Percentiles rank a stretch among this genome's conserved stretches.
Conservation (phyloP, 2,329 filamentous ascomycete species). For the Neonectria magnoliae region DNA sequence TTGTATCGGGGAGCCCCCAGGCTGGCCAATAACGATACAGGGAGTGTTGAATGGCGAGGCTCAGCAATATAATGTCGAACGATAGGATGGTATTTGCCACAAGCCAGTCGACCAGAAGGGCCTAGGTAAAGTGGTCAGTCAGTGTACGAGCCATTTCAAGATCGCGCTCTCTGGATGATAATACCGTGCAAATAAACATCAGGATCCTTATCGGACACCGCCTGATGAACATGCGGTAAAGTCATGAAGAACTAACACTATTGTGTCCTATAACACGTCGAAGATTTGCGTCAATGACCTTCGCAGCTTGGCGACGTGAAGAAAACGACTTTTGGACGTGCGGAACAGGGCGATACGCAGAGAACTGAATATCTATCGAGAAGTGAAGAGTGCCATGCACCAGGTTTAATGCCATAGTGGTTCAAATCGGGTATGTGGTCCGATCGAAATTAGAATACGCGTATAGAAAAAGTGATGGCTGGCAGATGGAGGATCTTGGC, state of each 20-base stretch:
- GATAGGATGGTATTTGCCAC: slow-evolving; percentile 69
- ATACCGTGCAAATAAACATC: slow-evolving; percentile 64
- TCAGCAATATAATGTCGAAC: slow-evolving; percentile 67
- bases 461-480: slow-evolving; percentile 53
- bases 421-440: slow-evolving; percentile 49
- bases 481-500: slow-evolving; percentile 53
- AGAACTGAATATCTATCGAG: slow-evolving; percentile 72
- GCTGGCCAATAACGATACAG: slow-evolving; percentile 66
- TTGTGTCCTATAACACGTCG: neutral
- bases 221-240: slow-evolving; percentile 43
- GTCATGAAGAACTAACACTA: slow-evolving; percentile 21
- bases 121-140: slow-evolving; percentile 48
- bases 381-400: slow-evolving; percentile 60
- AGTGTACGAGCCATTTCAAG: neutral
- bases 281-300: slow-evolving; percentile 37
- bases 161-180: slow-evolving; percentile 56
- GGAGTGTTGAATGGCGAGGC: slow-evolving; percentile 38
- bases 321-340: slow-evolving; percentile 68
- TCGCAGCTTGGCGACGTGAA: slow-evolving; percentile 65
- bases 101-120: slow-evolving; percentile 65
- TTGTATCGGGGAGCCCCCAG: slow-evolving; percentile 69
- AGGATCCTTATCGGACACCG: slow-evolving; percentile 58
- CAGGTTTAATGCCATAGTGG: slow-evolving; percentile 56
- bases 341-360: slow-evolving; percentile 73
- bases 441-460: slow-evolving; percentile 51